Percentiles rank a stretch among this genome's conserved stretches.
phyloP scores from a whole-genome alignment of 139 green algal species.

The Closterium sp. region DNA sequence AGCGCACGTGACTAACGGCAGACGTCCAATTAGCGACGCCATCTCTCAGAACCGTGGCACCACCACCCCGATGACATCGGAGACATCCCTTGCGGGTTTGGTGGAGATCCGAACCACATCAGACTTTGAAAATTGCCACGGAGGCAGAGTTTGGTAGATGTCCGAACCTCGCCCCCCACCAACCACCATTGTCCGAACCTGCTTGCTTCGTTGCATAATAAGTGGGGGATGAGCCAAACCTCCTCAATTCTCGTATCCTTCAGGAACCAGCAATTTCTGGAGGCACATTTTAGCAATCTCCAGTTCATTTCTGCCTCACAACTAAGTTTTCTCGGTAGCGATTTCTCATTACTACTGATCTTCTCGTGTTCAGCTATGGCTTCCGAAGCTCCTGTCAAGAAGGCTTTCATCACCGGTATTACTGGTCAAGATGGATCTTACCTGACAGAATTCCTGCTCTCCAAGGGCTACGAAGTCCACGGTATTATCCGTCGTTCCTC shows the following conservation, averaged over 20 bases:
- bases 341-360: background rate
- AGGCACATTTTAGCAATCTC: background rate
- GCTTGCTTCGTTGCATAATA: background rate
- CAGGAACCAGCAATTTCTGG: background rate
- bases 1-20: background rate
- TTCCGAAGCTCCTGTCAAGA: conserved; percentile 40
- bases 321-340: no score
- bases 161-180: background rate
- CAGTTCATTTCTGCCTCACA: background rate
- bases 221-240: background rate
- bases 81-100: background rate
- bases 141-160: background rate
- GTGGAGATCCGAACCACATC: background rate
- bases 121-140: background rate
- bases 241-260: background rate
- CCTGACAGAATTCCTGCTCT: conserved; percentile 70
- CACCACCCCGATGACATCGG: background rate
- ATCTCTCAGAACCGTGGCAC: background rate
- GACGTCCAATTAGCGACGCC: background rate
- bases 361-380: background rate
- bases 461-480: conserved; percentile 71
- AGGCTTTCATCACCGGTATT: conserved; percentile 68
- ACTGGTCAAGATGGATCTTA: conserved; percentile 75
- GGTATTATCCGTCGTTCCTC: conserved; percentile 64
- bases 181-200: background rate